A percentile compares a stretch with the other conserved stretches of the same genome.
Evolutionary conservation across 2,329 filamentous ascomycete genomes (phyloP).

Genomic region (Ustilaginoidea virens): DNA sequence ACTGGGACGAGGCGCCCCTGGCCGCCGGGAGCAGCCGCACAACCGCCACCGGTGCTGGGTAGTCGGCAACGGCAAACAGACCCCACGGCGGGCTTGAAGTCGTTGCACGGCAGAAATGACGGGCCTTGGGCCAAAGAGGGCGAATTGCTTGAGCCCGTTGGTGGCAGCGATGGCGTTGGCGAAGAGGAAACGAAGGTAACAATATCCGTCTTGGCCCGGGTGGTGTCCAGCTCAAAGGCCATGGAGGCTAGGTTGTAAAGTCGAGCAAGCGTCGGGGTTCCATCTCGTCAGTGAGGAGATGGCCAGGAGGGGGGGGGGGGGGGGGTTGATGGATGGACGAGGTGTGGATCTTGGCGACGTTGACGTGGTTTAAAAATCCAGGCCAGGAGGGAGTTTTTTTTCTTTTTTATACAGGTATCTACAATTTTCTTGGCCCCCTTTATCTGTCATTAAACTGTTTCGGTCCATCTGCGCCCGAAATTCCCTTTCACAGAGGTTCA

Average conservation of each 20-base stretch:
- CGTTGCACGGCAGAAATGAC: slow-evolving; percentile 46
- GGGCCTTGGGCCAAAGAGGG: slow-evolving; percentile 44
- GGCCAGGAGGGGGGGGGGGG: slow-evolving; percentile 42
- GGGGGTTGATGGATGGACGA: slow-evolving; percentile 39
- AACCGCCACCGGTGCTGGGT: slow-evolving; percentile 55
- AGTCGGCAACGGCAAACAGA: slow-evolving; percentile 50
- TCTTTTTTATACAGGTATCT: not conserved
- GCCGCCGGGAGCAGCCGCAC: slow-evolving; percentile 53
- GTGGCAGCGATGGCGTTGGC: slow-evolving; percentile 38
- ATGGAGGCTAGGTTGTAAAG: slow-evolving; percentile 65
- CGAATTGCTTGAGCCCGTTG: slow-evolving; percentile 36
- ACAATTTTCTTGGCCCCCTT: not conserved
- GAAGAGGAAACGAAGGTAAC: slow-evolving; percentile 49
- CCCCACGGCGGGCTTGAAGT: slow-evolving; percentile 49
- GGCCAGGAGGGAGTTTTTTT: slow-evolving; percentile 2
- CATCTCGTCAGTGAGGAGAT: too few species aligned
- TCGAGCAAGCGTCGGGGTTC: too few species aligned
- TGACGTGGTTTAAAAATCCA: slow-evolving; percentile 42
- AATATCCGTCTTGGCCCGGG: slow-evolving; percentile 10
- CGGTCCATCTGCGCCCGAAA: too few species aligned
- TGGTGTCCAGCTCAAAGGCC: slow-evolving; percentile 57
- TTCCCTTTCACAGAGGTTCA: too few species aligned
- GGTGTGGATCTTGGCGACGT: slow-evolving; percentile 47
- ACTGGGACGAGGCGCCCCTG: slow-evolving; percentile 10
- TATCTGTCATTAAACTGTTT: slow-evolving; percentile 5